Conservation (phyloP, 164 flowering plant species). For the Macadamia tetraphylla region DNA sequence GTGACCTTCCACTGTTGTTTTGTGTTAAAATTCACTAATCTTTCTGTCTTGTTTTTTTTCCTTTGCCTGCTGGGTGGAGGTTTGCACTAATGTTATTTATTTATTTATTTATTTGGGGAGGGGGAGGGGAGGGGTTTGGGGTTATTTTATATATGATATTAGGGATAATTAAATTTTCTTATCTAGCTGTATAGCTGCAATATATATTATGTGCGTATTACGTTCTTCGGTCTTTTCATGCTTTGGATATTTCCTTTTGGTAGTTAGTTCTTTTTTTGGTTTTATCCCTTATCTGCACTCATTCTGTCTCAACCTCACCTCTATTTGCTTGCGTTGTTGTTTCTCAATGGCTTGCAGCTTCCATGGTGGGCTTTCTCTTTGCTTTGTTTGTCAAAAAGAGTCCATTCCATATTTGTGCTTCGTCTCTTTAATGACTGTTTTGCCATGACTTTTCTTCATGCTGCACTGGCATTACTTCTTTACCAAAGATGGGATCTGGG, state of each 20-base stretch:
- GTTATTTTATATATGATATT: too few species aligned
- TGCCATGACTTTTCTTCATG: constrained; percentile 81
- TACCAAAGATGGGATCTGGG: constrained; percentile 77
- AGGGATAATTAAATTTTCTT: background rate
- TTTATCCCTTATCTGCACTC: background rate
- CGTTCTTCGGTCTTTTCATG: background rate
- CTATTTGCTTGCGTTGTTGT: background rate
- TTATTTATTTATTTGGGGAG: too few species aligned
- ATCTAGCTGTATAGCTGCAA: background rate
- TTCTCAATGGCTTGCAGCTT: constrained; percentile 47
- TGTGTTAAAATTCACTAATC: too few species aligned
- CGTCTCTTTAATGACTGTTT: constrained; percentile 95
- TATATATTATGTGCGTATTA: background rate
- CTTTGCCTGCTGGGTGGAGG: too few species aligned
- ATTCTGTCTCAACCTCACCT: background rate
- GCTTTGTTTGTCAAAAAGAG: constrained; percentile 83
- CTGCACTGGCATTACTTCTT: constrained; percentile 56
- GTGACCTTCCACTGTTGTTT: too few species aligned
- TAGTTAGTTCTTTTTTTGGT: background rate
- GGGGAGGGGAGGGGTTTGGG: too few species aligned
- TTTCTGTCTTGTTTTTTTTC: too few species aligned
- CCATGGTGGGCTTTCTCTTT: constrained; percentile 95
- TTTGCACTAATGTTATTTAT: too few species aligned
- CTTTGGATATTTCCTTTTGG: background rate
- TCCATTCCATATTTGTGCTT: constrained; percentile 94